Evolutionary conservation across 768 basidiomycete species (phyloP).

Genomic region (Agaricus bisporus): DNA sequence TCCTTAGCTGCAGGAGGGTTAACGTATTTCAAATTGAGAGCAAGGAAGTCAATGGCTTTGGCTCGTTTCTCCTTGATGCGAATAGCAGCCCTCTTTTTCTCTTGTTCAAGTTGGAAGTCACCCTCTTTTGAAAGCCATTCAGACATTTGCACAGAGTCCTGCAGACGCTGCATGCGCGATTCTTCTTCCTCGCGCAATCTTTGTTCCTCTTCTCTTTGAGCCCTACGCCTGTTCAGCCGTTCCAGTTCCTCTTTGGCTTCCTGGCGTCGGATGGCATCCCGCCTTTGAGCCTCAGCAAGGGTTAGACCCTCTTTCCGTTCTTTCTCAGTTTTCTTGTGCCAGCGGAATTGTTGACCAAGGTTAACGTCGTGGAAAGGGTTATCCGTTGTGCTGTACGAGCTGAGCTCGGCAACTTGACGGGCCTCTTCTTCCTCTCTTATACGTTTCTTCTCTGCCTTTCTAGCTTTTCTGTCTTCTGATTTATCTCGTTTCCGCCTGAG

Average conservation of each 20-base stretch:
- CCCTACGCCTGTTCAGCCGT: conserved; percentile 80
- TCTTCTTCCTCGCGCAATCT: conserved; percentile 90
- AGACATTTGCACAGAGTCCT: conserved; percentile 96
- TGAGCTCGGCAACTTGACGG: conserved; percentile 88
- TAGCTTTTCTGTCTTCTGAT: conserved; percentile 77
- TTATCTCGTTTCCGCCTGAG: conserved; percentile 77
- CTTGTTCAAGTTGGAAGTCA: conserved; percentile 95
- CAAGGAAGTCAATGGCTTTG: conserved; percentile 97
- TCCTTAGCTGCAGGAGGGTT: conserved; percentile 65
- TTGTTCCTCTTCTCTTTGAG: conserved; percentile 89
- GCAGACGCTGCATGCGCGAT: conserved; percentile 76
- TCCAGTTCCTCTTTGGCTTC: conserved; percentile 97
- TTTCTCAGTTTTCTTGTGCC: conserved; percentile 98
- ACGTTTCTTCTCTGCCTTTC: conserved; percentile 85
- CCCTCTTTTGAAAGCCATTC: conserved; percentile 98
- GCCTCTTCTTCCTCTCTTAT: conserved; percentile 85
- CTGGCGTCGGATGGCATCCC: conserved; percentile 73
- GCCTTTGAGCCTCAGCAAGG: conserved; percentile 67
- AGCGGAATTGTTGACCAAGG: conserved; percentile 92
- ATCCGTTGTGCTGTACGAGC: conserved; percentile 93
- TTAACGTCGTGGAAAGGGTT: conserved; percentile 99
- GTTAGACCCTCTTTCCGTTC: conserved; percentile 86
- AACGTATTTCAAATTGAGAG: conserved; percentile 92
- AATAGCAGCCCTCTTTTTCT: conserved; percentile 84
- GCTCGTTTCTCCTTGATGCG: conserved; percentile 94